phyloP scores from a whole-genome alignment of 163 green algal species.

The Chlorella variabilis region DNA sequence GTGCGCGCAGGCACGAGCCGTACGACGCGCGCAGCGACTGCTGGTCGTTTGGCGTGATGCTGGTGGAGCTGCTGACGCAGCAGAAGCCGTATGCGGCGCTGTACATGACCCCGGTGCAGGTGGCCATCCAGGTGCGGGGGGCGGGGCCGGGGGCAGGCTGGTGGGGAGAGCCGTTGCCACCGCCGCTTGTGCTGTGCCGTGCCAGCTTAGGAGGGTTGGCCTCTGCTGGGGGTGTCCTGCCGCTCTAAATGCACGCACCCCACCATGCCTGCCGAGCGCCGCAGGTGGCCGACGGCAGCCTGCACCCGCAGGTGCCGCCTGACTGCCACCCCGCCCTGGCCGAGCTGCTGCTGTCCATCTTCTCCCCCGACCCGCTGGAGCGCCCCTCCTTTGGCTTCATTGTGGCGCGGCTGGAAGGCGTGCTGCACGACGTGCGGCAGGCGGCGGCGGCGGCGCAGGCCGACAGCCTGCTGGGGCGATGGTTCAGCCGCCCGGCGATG shows the following conservation, averaged over 20 bases:
- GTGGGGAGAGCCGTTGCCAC: background rate
- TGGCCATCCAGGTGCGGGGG: conserved; percentile 60
- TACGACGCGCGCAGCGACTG: conserved; percentile 87
- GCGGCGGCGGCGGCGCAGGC: background rate
- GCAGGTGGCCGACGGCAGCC: conserved; percentile 64
- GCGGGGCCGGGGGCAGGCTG: background rate
- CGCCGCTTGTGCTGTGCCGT: background rate
- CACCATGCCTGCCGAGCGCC: background rate
- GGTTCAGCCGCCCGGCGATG: background rate
- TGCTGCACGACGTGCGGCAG: conserved; percentile 35
- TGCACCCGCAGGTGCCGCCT: conserved; percentile 64
- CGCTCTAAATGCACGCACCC: no score
- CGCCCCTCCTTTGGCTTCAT: conserved; percentile 67
- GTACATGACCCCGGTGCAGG: conserved; percentile 81
- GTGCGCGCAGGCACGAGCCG: conserved; percentile 41
- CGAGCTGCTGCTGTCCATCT: conserved; percentile 50
- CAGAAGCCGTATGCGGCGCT: conserved; percentile 73
- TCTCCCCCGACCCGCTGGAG: conserved; percentile 66
- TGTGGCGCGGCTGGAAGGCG: conserved; percentile 50
- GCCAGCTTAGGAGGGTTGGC: no score
- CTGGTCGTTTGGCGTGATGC: conserved; percentile 88
- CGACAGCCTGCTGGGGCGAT: conserved; percentile 28
- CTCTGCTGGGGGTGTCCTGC: no score
- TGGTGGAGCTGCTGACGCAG: conserved; percentile 78
- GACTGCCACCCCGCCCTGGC: conserved; percentile 45